These are phyloP conservation scores for Plasmodium yoelii DNA, from an alignment of 169 alveolate species.

Conservation along the genomic window DNA sequence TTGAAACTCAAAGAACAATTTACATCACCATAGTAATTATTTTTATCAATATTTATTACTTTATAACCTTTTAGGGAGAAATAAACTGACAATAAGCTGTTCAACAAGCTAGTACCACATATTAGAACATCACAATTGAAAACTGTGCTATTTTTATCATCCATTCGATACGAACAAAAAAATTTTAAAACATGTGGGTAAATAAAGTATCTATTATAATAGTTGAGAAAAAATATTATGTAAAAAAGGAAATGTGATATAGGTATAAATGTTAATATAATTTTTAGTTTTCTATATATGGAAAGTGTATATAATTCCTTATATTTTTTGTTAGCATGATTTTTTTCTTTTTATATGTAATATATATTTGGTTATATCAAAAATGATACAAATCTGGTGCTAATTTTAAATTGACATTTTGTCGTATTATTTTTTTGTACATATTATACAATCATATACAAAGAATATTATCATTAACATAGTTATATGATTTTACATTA, in stretches of 20 bases:
- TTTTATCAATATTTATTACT: slow-evolving; percentile 68
- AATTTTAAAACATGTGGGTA: not conserved
- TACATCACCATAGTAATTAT: slow-evolving; percentile 53
- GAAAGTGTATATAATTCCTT: not conserved
- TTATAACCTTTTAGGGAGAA: slow-evolving; percentile 56
- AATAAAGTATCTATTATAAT: not conserved
- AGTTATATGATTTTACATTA: too few species aligned
- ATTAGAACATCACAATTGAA: slow-evolving; percentile 63
- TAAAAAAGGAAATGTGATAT: not conserved
- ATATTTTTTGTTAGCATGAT: not conserved
- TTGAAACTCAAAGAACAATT: slow-evolving; percentile 56
- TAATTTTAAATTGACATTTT: too few species aligned
- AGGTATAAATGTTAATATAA: not conserved
- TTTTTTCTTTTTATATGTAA: too few species aligned
- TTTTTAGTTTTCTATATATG: not conserved
- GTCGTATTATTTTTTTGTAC: too few species aligned
- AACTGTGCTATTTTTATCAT: slow-evolving; percentile 16
- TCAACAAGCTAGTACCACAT: slow-evolving; percentile 64
- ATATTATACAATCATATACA: too few species aligned
- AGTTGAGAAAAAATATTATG: not conserved
- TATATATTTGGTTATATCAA: too few species aligned
- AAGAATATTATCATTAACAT: too few species aligned
- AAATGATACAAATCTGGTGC: too few species aligned
- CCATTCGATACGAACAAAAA: slow-evolving; percentile 20
- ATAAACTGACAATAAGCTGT: slow-evolving; percentile 38